Evolutionary conservation across 2,329 filamentous ascomycete species (phyloP).

Genomic region (Teratosphaeria pseudoeucalypti): DNA sequence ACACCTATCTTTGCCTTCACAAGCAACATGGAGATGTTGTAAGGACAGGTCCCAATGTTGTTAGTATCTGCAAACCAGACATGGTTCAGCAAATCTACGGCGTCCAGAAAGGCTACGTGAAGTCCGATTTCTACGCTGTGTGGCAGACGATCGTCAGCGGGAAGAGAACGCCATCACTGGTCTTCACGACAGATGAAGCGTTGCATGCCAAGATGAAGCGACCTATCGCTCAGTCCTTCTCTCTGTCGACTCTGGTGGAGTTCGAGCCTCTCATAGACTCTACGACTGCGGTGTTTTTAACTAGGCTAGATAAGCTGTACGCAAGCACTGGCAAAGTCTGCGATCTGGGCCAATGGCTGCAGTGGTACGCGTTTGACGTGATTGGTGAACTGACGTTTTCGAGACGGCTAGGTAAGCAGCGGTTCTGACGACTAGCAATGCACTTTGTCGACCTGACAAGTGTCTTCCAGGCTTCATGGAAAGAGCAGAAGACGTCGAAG

Average conservation of each 20-base stretch:
- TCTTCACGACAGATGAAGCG: conserved; percentile 19
- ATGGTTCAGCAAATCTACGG: conserved; percentile 53
- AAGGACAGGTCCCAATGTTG: conserved; percentile 63
- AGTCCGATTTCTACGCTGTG: conserved; percentile 9
- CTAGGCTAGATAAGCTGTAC: conserved; percentile 22
- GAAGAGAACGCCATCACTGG: conserved; percentile 13
- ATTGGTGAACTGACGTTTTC: conserved; percentile 41
- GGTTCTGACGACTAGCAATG: neutral
- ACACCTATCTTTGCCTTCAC: conserved; percentile 48
- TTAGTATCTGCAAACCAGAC: conserved; percentile 59
- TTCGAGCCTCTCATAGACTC: conserved; percentile 71
- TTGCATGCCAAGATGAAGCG: conserved; percentile 19
- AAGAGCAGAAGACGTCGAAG: conserved; percentile 9
- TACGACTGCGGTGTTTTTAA: conserved; percentile 54
- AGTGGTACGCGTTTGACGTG: conserved; percentile 71
- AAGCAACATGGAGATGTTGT: conserved; percentile 59
- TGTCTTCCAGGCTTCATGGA: conserved; percentile 11
- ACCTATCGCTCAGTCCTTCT: conserved; percentile 14
- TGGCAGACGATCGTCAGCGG: conserved; percentile 18
- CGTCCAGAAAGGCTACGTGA: conserved; percentile 13
- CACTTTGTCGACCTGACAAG: too few species aligned
- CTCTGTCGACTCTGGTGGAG: conserved; percentile 57
- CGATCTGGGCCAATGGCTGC: conserved; percentile 60
- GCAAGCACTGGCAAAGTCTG: conserved; percentile 35
- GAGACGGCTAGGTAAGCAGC: conserved; percentile 1